A percentile compares a stretch with the other conserved stretches of the same genome.
phyloP scores from a whole-genome alignment of 75 land plant species.

The Pinus tabuliformis region DNA sequence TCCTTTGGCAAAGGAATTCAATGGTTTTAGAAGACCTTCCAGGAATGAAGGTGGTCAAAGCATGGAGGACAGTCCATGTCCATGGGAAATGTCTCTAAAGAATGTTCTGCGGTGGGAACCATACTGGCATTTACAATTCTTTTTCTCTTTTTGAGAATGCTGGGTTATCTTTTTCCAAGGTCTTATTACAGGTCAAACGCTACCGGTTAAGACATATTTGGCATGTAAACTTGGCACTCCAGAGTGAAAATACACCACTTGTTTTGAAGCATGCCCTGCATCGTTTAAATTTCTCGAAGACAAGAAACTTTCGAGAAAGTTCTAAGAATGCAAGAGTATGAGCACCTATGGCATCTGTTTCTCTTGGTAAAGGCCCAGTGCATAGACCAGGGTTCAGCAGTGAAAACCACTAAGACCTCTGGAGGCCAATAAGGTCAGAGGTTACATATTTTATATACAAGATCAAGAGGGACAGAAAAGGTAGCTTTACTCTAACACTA shows the following conservation, averaged over 20 bases:
- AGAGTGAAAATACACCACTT: slow-evolving; percentile 23
- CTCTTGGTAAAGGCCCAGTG: slow-evolving; percentile 33
- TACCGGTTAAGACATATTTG: slow-evolving; percentile 22
- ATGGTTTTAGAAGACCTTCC: background rate
- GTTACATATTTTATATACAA: too few species aligned
- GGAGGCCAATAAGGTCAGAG: too few species aligned
- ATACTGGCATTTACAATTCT: slow-evolving; percentile 34
- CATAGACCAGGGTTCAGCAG: background rate
- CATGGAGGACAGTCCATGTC: background rate
- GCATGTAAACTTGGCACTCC: slow-evolving; percentile 34
- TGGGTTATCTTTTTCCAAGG: too few species aligned
- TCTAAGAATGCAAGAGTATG: slow-evolving; percentile 52
- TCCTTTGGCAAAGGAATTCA: background rate
- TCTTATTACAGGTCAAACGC: slow-evolving; percentile 23
- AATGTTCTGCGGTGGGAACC: slow-evolving; percentile 36
- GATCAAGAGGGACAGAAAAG: too few species aligned
- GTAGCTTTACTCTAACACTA: too few species aligned
- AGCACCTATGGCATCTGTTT: slow-evolving; percentile 66
- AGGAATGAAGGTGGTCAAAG: background rate
- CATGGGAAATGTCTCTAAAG: slow-evolving; percentile 11
- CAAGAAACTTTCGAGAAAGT: slow-evolving; percentile 44
- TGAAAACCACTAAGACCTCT: background rate
- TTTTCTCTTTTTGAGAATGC: slow-evolving; percentile 30
- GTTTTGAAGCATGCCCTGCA: slow-evolving; percentile 34
- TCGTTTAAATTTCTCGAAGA: slow-evolving; percentile 38